Percentiles rank a stretch among this genome's conserved stretches.
These are phyloP conservation scores for Craspedostauros australis DNA, from an alignment of 108 stramenopile species.

Conservation along the genomic window DNA sequence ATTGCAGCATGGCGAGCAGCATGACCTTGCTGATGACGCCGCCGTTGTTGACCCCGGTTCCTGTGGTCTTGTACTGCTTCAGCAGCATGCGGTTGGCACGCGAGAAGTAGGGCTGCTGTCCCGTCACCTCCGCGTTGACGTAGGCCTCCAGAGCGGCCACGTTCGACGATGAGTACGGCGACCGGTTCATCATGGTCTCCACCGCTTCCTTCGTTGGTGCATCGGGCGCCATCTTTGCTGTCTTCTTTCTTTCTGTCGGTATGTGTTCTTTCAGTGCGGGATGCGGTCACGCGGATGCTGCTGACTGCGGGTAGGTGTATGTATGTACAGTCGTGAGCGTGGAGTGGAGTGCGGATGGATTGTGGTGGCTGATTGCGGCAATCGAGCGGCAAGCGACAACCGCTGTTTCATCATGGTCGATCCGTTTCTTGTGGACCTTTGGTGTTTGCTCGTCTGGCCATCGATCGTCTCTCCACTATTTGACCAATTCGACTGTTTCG, in stretches of 20 bases:
- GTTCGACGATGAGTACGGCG: conserved; percentile 47
- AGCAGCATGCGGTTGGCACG: conserved; percentile 71
- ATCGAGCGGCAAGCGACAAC: too few relatives aligned
- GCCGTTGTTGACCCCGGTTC: conserved; percentile 23
- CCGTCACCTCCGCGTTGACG: conserved; percentile 65
- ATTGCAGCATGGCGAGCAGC: conserved; percentile 62
- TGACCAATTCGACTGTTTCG: too few relatives aligned
- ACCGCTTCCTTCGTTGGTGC: conserved; percentile 20
- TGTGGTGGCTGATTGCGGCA: too few relatives aligned
- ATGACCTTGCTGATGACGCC: conserved; percentile 34
- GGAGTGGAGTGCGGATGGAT: too few relatives aligned
- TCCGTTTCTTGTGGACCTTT: too few relatives aligned
- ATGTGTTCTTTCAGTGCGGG: too few relatives aligned
- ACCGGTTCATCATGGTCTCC: conserved; percentile 18
- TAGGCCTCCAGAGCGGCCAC: conserved; percentile 61
- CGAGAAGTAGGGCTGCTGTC: conserved; percentile 62
- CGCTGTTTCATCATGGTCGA: too few relatives aligned
- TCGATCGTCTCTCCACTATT: too few relatives aligned
- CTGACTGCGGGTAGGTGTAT: too few relatives aligned
- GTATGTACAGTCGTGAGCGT: too few relatives aligned
- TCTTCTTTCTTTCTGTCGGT: neutral
- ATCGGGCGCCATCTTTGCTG: neutral
- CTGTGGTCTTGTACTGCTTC: conserved; percentile 79
- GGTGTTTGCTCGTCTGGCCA: too few relatives aligned
- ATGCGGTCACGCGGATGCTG: too few relatives aligned